phyloP scores from a whole-genome alignment of 2,329 filamentous ascomycete genomes.

The Trichophyton simii region DNA sequence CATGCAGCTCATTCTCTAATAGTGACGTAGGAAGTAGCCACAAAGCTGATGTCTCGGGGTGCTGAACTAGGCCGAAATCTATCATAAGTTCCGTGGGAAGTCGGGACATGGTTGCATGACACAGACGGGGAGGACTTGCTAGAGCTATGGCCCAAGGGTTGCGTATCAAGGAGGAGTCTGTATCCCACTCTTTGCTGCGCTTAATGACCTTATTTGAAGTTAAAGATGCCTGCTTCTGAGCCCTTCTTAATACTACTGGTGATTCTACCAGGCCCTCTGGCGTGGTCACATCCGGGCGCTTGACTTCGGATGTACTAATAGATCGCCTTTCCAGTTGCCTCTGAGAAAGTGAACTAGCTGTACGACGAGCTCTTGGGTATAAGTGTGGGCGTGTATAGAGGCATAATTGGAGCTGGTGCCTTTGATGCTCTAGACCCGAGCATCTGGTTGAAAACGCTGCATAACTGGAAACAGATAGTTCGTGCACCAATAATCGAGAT shows the following conservation, averaged over 20 bases:
- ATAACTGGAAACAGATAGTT: too few relatives aligned
- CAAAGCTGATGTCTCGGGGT: constrained; percentile 17
- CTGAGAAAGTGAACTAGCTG: too few relatives aligned
- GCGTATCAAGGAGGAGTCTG: constrained; percentile 15
- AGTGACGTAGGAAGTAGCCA: constrained; percentile 26
- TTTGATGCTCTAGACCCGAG: too few relatives aligned
- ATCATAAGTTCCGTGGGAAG: constrained; percentile 24
- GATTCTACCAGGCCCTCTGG: constrained; percentile 8
- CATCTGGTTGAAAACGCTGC: not conserved
- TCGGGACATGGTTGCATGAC: constrained; percentile 22
- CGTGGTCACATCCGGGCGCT: not conserved
- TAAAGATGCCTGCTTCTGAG: constrained; percentile 5
- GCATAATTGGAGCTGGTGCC: not conserved
- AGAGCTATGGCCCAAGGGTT: constrained; percentile 33
- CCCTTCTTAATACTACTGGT: constrained; percentile 6
- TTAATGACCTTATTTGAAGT: constrained; percentile 16
- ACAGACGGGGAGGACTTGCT: constrained; percentile 26
- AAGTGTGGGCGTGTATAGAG: not conserved
- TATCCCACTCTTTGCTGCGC: constrained; percentile 12
- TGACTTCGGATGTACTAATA: not conserved
- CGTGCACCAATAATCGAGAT: too few relatives aligned
- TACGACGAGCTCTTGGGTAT: not conserved
- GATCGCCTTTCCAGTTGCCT: not conserved
- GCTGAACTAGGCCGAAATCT: constrained; percentile 26
- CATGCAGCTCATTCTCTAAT: constrained; percentile 21